These are phyloP conservation scores for Colletotrichum musicola DNA, from an alignment of 2,329 filamentous ascomycete genomes.

Conservation along the genomic window DNA sequence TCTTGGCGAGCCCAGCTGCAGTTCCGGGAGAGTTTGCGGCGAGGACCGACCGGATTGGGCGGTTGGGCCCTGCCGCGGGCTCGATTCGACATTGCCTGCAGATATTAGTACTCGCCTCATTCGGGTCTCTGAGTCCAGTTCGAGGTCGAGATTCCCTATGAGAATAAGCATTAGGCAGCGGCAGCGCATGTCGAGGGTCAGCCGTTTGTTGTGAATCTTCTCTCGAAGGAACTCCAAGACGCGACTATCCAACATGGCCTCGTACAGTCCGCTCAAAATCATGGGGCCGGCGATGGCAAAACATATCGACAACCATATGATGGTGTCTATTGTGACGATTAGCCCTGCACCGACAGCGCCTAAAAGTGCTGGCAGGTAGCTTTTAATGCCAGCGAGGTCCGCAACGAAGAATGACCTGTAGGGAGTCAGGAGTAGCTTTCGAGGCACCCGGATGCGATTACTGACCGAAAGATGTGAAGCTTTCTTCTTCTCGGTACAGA, in stretches of 20 bases:
- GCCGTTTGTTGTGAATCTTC: slow-evolving; percentile 39
- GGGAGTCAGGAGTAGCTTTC: not conserved
- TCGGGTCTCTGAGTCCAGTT: slow-evolving; percentile 33
- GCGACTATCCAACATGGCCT: slow-evolving; percentile 45
- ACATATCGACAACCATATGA: slow-evolving; percentile 46
- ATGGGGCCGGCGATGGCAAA: slow-evolving; percentile 47
- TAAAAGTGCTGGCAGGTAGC: slow-evolving; percentile 36
- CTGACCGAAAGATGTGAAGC: slow-evolving; percentile 38
- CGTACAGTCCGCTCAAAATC: slow-evolving; percentile 47
- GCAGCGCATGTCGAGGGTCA: slow-evolving; percentile 43
- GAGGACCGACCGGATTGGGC: not conserved
- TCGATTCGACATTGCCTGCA: not conserved
- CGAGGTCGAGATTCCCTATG: slow-evolving; percentile 46
- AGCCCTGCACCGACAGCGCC: slow-evolving; percentile 37
- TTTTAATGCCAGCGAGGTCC: slow-evolving; percentile 38
- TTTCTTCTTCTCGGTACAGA: slow-evolving; percentile 45
- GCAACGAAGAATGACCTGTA: slow-evolving; percentile 36
- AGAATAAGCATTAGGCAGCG: slow-evolving; percentile 44
- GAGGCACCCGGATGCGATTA: not conserved
- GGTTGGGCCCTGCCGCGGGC: not conserved
- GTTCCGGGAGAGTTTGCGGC: not conserved
- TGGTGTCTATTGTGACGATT: slow-evolving; percentile 43
- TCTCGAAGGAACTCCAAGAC: slow-evolving; percentile 42
- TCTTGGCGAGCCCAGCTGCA: not conserved
- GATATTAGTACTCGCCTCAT: not conserved